Evolutionary conservation across 1,284 basidiomycete species (phyloP), one percentile per base, ranked within the genome.

Genomic region (Cryptococcus sp.): DNA sequence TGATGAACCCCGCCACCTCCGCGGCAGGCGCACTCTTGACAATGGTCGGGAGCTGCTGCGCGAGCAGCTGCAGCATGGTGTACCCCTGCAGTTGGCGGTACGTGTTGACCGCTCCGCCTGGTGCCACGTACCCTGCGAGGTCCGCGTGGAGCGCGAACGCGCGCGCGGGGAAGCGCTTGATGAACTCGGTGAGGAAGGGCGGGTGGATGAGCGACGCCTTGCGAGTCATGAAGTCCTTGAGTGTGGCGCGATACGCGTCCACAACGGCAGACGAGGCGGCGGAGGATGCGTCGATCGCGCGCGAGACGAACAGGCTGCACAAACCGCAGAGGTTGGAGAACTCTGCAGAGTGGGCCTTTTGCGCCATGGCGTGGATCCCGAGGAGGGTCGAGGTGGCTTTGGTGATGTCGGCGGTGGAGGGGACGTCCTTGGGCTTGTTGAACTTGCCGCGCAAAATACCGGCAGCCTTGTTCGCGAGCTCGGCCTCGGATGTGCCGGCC

Each of bases 381-480:
- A 81, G 78, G 20, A 92, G 78, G n/a, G 86, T 75, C 3, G 79
- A 76, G 38, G 78, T 71, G 5, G 80, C 77, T 40, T 79, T 75
- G 18, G 79, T 77, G 13, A 72, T 60, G 56, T 87, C 82, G n/a
- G 81, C 78, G 16, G 78, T 75, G 4, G 73, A 64, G 1, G 87
- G 86, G 3, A 83, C 65, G 20, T 88, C 87, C 69, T 88, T 92
- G 46, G 84, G 78, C 70, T 90, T 91, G 59, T 82, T 83, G 56
- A 96, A 80, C 37, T 89, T 85, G 37, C 82, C 82, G 42, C 84
- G 84, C 45, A 97, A 78, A 58, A 97, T 83, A 18, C 87, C 86
- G 48, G 83, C 82, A 0, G 91, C 87, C 76, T 95, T 94, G 70
- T 90, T 88, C 8, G 87, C 83, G 8, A 98, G 80, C 64, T 96